phyloP scores from a whole-genome alignment of 2,329 filamentous ascomycete species.

The Knufia petricola region DNA sequence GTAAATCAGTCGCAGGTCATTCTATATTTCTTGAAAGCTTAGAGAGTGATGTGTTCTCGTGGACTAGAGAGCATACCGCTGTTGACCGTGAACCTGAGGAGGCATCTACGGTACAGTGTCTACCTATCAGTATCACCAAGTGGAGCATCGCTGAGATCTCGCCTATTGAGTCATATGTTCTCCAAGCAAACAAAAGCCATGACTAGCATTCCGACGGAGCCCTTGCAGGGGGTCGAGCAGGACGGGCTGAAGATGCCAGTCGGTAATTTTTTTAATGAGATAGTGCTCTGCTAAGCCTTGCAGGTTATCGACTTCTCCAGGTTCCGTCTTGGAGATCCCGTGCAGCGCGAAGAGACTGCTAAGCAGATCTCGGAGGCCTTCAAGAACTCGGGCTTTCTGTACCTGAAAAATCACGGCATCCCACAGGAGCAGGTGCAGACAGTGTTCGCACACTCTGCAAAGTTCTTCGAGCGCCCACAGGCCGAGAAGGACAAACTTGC shows the following conservation, averaged over 20 bases:
- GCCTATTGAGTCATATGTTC: background rate
- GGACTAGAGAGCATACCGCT: no score
- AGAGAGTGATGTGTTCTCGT: no score
- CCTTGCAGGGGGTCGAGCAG: conserved; percentile 29
- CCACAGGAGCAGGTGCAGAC: conserved; percentile 46
- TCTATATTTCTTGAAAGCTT: no score
- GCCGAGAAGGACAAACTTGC: conserved; percentile 55
- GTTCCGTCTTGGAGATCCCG: conserved; percentile 55
- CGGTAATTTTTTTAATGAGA: conserved; percentile 9
- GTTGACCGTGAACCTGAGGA: no score
- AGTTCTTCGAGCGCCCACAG: conserved; percentile 58
- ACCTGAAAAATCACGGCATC: conserved; percentile 72
- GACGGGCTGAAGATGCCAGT: conserved; percentile 38
- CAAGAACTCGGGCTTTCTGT: conserved; percentile 79
- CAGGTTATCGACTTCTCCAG: conserved; percentile 70
- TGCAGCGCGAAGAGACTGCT: conserved; percentile 56
- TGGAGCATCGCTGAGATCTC: background rate
- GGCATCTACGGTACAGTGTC: no score
- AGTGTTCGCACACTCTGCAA: conserved; percentile 58
- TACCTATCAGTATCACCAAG: no score
- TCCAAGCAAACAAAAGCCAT: conserved; percentile 3
- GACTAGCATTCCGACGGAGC: conserved; percentile 11
- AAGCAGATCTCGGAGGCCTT: conserved; percentile 68
- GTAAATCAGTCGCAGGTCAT: no score
- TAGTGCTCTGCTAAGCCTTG: background rate